Evolutionary conservation across 805 yeast genomes (phyloP).

Genomic region (Ogataea polymorpha): DNA sequence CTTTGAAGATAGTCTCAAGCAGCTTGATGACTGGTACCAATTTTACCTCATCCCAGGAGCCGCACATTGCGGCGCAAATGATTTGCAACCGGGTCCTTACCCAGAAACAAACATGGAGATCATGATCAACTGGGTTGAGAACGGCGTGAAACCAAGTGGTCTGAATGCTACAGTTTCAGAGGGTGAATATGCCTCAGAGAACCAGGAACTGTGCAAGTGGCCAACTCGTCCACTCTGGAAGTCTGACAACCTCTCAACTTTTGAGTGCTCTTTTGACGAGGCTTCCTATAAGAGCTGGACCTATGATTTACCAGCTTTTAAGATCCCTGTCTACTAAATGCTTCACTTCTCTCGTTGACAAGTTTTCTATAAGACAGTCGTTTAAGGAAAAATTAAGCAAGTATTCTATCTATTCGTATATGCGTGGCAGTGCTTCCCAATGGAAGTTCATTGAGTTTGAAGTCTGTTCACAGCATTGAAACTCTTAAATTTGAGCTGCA

Average conservation of each 20-base stretch:
- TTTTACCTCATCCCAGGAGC: constrained; percentile 8
- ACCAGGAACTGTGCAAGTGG: constrained; percentile 6
- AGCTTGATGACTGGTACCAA: constrained; percentile 7
- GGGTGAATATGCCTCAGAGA: constrained; percentile 3
- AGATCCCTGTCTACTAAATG: background rate
- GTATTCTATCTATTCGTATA: too few species aligned
- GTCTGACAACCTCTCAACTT: background rate
- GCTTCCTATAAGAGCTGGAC: constrained; percentile 21
- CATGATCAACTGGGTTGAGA: constrained; percentile 9
- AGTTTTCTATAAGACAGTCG: too few species aligned
- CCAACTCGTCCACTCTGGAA: constrained; percentile 9
- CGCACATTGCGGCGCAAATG: constrained; percentile 6
- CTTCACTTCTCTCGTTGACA: background rate
- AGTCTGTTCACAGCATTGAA: too few species aligned
- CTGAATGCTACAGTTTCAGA: constrained; percentile 5
- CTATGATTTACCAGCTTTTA: constrained; percentile 1
- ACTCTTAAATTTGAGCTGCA: too few species aligned
- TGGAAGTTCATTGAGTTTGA: too few species aligned
- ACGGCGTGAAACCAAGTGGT: constrained; percentile 5
- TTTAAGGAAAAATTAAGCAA: too few species aligned
- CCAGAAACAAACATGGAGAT: constrained; percentile 8
- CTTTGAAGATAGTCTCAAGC: background rate
- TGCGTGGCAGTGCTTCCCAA: too few species aligned
- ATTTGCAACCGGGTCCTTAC: constrained; percentile 8
- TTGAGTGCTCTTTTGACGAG: constrained; percentile 6